Conservation (phyloP, 2,329 filamentous ascomycete genomes). For the Metarhizium guizhouense region DNA sequence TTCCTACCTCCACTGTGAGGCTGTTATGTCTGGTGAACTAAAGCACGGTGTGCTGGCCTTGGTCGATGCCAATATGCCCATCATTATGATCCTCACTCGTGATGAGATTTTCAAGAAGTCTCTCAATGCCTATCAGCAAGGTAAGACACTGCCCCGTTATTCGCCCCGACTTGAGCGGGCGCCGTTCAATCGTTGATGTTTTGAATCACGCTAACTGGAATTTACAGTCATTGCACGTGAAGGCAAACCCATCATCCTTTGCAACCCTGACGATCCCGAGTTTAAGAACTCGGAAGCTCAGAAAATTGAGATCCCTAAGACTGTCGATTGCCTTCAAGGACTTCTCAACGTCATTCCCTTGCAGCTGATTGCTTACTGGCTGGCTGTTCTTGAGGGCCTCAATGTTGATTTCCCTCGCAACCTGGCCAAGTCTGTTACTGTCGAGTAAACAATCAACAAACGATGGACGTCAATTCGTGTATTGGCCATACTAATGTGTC, state of each 20-base stretch:
- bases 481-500: constrained; percentile 2
- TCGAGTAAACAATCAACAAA: constrained; percentile 60
- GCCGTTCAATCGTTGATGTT: neutral
- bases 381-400: constrained; percentile 88
- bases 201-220: constrained; percentile 11
- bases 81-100: constrained; percentile 98
- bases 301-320: constrained; percentile 96
- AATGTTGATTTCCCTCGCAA: constrained; percentile 99
- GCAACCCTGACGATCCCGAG: constrained; percentile 82
- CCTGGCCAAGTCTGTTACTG: constrained; percentile 96
- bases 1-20: constrained; percentile 98
- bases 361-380: constrained; percentile 98
- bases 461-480: neutral
- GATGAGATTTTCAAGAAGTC: constrained; percentile 97
- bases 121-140: constrained; percentile 98
- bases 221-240: constrained; percentile 78
- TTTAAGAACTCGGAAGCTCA: constrained; percentile 83
- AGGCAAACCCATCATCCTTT: constrained; percentile 97
- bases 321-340: constrained; percentile 90
- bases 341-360: constrained; percentile 96
- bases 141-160: constrained; percentile 34
- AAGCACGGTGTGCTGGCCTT: constrained; percentile 98
- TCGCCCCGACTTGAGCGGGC: neutral
- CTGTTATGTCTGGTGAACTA: constrained; percentile 98
- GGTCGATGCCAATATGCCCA: constrained; percentile 95